Evolutionary conservation across 2,329 filamentous ascomycete species (phyloP), one percentile per base, ranked within the genome.

Genomic region (Furcasterigmium sp.): DNA sequence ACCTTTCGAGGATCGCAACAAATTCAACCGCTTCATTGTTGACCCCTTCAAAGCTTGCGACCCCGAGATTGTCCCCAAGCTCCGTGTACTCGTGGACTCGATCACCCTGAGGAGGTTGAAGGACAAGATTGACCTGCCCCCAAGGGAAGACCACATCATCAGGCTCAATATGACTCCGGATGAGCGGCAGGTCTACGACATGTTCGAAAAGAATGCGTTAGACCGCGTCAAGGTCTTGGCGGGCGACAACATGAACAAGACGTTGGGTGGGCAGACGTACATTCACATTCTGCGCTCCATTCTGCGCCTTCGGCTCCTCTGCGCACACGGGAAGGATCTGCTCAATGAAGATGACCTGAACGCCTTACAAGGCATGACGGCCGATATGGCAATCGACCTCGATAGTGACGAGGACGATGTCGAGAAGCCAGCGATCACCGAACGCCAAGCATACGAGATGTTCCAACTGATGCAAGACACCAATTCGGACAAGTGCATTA

Each of bases 201-300:
- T 89, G 53, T 96, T 97, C 63, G 82, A 87, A 17, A 81, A 79
- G 51, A 86, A 93, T 53, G 90, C 91, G 0, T 78, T 84, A 48
- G 84, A 87, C 44, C 84, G 91, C 55, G 83, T 97, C 53, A 79
- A 83, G 47, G 82, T 89, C 3, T 80, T 96, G 65, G 80, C 58
- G 68, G 82, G 54, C 20, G 48, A 48, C 19, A 73, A 68, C 37
- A 68, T 76, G 52, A 79, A 78, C 41, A 84, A 80, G 49, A 78
- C 80, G 48, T 73, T 93, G 40, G 86, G 85, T 32, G 91, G 91
- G 34, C 88, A 85, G 52, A 85, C 87, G n/a, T 96, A 95, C 57
- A 91, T 93, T 37, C 88, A 95, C 54, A 93, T 98, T 37, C 68
- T 98, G 47, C 91, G 93, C 51, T 87, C 89, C 5, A 95, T 98